Evolutionary conservation across 805 yeast genomes (phyloP).

Genomic region (Starmerella cellae): DNA sequence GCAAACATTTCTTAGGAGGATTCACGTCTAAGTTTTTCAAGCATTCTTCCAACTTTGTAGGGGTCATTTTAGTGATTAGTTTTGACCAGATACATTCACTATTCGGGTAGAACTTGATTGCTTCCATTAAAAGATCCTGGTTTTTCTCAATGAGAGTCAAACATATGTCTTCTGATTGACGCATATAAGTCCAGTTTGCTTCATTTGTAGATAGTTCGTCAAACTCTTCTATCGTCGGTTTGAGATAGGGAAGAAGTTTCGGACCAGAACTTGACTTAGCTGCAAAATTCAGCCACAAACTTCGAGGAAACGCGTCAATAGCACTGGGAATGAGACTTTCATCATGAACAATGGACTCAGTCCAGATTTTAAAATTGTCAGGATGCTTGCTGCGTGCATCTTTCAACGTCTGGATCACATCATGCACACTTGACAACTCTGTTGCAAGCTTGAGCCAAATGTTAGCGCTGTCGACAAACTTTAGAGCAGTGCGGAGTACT

Average conservation of each 20-base stretch:
- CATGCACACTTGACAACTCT: neutral
- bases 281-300: neutral
- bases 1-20: neutral
- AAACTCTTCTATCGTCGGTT: neutral
- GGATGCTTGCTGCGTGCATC: neutral
- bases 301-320: slow-evolving; percentile 1
- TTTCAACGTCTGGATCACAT: neutral
- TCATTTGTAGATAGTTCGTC: neutral
- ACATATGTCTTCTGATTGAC: neutral
- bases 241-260: neutral
- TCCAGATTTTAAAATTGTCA: slow-evolving; percentile 1
- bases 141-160: neutral
- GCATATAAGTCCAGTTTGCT: neutral
- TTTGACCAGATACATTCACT: neutral
- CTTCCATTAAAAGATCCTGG: neutral
- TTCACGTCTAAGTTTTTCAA: neutral
- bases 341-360: neutral
- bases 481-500: slow-evolving; percentile 52
- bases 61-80: neutral
- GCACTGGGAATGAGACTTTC: neutral
- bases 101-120: neutral
- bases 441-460: slow-evolving; percentile 4
- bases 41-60: neutral
- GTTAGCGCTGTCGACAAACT: slow-evolving; percentile 21
- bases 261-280: neutral